A percentile compares a stretch with the other conserved stretches of the same genome.
Conservation (phyloP, 129 eudicot species). For the Flaveria robusta region DNA sequence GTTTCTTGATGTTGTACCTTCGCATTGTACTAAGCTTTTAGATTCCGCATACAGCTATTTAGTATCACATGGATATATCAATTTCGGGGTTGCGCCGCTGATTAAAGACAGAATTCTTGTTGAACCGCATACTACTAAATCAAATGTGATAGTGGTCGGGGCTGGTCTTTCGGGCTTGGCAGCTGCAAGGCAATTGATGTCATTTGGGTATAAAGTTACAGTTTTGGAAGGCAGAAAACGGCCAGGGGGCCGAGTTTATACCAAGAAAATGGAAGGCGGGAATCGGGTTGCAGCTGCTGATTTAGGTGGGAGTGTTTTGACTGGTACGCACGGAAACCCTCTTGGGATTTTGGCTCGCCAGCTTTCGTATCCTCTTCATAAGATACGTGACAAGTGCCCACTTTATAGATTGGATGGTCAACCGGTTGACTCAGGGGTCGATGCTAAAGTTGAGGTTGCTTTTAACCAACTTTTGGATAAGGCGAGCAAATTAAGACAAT, state of each 20-base stretch:
- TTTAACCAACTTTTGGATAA: conserved; percentile 79
- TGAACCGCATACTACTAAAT: conserved; percentile 32
- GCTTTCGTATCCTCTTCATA: conserved; percentile 73
- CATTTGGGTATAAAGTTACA: conserved; percentile 87
- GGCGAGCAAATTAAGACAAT: conserved; percentile 72
- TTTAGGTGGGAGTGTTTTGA: conserved; percentile 98
- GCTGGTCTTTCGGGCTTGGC: conserved; percentile 96
- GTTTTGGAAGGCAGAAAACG: conserved; percentile 93
- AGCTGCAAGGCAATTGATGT: conserved; percentile 90
- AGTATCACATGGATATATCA: conserved; percentile 82
- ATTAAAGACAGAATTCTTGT: conserved; percentile 57
- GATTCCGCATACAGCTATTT: conserved; percentile 79
- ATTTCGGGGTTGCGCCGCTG: conserved; percentile 84
- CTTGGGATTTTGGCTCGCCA: conserved; percentile 93
- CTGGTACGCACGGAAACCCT: conserved; percentile 94
- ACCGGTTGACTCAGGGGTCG: conserved; percentile 69
- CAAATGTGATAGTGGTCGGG: conserved; percentile 74
- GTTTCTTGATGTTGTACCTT: conserved; percentile 74
- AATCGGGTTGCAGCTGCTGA: conserved; percentile 75
- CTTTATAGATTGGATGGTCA: conserved; percentile 75
- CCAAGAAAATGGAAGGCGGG: conserved; percentile 68
- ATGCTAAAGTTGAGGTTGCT: conserved; percentile 67
- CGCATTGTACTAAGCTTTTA: conserved; percentile 60
- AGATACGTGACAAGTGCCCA: conserved; percentile 93
- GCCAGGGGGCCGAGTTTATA: conserved; percentile 88